Base-by-base conservation (phyloP, 176 grass and related monocot species). In the Aegilops tauschii region DNA sequence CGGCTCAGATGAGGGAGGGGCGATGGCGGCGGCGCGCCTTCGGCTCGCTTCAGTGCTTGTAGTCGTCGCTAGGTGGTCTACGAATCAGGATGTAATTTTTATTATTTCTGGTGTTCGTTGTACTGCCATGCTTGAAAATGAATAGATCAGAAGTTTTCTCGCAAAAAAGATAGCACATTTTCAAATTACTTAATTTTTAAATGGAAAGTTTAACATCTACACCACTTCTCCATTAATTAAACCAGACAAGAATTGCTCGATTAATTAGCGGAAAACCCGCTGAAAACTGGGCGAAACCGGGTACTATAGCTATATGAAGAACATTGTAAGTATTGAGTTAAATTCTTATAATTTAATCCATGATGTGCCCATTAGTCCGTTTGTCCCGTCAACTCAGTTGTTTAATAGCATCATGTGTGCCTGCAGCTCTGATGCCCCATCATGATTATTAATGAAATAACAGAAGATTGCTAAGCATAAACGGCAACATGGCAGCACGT, bases 391-490 rank as follows among this genome's bases (percentile, higher is more conserved):
- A 34, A 32, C 27, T 29, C 47, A 77, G 47, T 78, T 87, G 56
- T 65, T 83, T 45, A 66, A 34, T 77, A 21, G 28, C 61, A 78
- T 50, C 50, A 40, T 83, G 62, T 30, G 40, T 56, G 3, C 4
- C 47, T 68, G 74, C 25, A 71, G 56, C 40, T 80, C 23, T n/a
- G 31, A 37, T 65, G 23, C 63, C 21, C 9, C 8, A 82, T 69
- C 84, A 80, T 47, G 45, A 80, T 86, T 72, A 34, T 86, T 78
- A 23, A 72, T 65, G 8, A 42, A 74, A 21, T 67, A 75, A 28
- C 25, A 23, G 2, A 75, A 80, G 61, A 80, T 86, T 79, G 65
- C 56, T 78, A 68, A 74, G 44, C 59, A 87, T 76, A 76, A 52
- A 52, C 59, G 10, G 80, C 20, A 75, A 61, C 14, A 87, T 75